phyloP scores from a whole-genome alignment of 208 protist genomes.

The Trypanosoma cruzi region DNA sequence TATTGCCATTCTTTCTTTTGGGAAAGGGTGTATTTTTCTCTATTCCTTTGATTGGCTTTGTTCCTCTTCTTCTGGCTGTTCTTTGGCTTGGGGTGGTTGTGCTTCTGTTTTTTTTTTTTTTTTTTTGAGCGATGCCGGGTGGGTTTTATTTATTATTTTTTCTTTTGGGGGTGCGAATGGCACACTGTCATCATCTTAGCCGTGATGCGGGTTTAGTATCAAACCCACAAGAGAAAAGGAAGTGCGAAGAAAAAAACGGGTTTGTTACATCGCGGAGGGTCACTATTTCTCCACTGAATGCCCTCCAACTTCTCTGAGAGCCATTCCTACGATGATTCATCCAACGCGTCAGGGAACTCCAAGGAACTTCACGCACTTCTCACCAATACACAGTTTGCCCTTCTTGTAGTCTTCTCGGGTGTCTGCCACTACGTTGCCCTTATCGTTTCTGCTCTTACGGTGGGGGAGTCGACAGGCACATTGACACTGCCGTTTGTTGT shows the following conservation, averaged over 20 bases:
- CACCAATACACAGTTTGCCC: conserved; percentile 45
- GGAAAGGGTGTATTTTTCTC: not conserved
- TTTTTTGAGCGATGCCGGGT: not conserved
- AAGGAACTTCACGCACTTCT: conserved; percentile 40
- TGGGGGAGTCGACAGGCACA: conserved; percentile 52
- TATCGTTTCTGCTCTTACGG: conserved; percentile 47
- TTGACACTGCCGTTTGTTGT: conserved; percentile 43
- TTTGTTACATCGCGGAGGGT: not conserved
- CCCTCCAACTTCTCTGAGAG: not conserved
- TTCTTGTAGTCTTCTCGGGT: conserved; percentile 44
- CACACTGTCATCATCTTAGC: not conserved
- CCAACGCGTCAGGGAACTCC: not conserved
- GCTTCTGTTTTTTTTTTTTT: conserved; percentile 2
- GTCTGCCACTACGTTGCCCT: conserved; percentile 60
- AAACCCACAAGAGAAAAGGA: not conserved
- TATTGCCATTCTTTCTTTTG: not conserved
- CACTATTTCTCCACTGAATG: not conserved
- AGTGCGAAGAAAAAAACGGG: too few relatives aligned
- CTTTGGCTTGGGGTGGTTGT: too few relatives aligned
- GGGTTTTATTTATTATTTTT: not conserved
- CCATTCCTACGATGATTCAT: too few relatives aligned
- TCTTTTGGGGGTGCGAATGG: not conserved
- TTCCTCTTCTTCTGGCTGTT: not conserved
- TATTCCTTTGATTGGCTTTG: conserved; percentile 7
- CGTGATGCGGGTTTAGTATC: not conserved